Percentiles rank a stretch among this genome's conserved stretches.
These are phyloP conservation scores for Claviceps paspali DNA, from an alignment of 2,329 filamentous ascomycete species.

Conservation along the genomic window DNA sequence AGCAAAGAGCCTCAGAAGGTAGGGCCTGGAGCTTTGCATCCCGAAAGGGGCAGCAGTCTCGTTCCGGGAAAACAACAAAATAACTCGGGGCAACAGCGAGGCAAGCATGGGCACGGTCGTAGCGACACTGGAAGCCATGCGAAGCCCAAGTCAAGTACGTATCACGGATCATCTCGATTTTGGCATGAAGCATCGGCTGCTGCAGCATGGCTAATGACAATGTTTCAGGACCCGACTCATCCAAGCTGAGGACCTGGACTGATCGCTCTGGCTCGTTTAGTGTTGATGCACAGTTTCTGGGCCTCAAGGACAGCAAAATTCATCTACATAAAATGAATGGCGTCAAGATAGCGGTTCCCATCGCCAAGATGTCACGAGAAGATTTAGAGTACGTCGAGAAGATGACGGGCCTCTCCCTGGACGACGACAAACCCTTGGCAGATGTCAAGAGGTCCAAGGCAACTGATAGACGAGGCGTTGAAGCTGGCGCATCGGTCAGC, in stretches of 20 bases:
- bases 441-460: constrained; percentile 51
- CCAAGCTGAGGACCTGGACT: constrained; percentile 83
- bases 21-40: constrained; percentile 62
- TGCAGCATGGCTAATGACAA: not conserved
- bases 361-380: constrained; percentile 87
- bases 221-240: constrained; percentile 59
- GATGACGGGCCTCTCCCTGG: constrained; percentile 72
- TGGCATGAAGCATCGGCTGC: not conserved
- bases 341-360: constrained; percentile 92
- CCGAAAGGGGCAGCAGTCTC: constrained; percentile 67
- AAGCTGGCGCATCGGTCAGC: constrained; percentile 48
- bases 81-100: constrained; percentile 56
- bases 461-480: constrained; percentile 15
- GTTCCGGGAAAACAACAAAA: constrained; percentile 49
- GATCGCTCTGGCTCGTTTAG: constrained; percentile 93
- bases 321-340: constrained; percentile 97
- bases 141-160: constrained; percentile 57
- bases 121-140: constrained; percentile 36
- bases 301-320: constrained; percentile 88
- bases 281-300: constrained; percentile 92
- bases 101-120: constrained; percentile 51
- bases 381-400: constrained; percentile 92
- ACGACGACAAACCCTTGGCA: constrained; percentile 86
- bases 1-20: constrained; percentile 46
- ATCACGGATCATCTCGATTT: not conserved